Percentiles rank a stretch among this genome's conserved stretches.
Conservation (phyloP, 2,329 filamentous ascomycete genomes). For the Penicillium sp. region DNA sequence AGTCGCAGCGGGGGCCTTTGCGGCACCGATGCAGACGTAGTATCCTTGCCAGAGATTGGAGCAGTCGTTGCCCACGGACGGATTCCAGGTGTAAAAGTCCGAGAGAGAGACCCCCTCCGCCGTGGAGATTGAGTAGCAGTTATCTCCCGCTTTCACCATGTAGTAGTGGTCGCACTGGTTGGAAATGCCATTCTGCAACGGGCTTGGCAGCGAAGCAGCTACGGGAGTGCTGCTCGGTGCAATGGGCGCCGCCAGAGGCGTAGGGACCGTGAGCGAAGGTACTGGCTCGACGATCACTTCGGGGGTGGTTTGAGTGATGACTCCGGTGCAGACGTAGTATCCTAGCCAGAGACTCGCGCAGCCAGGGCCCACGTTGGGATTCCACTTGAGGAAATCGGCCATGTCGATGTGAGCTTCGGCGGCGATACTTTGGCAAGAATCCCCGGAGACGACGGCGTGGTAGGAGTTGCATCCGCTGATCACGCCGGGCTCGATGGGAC, state of each 20-base stretch:
- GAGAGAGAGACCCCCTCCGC: not conserved
- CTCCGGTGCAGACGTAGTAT: constrained; percentile 9
- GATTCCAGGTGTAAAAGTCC: constrained; percentile 19
- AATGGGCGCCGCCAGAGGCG: too few species aligned
- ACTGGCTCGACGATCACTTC: too few species aligned
- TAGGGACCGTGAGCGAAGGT: too few species aligned
- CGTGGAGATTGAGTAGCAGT: not conserved
- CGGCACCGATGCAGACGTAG: constrained; percentile 1
- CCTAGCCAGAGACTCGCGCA: constrained; percentile 10
- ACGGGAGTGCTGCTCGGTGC: too few species aligned
- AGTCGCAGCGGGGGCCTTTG: too few species aligned
- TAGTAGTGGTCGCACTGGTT: not conserved
- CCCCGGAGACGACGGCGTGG: not conserved
- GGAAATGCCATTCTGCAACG: too few species aligned
- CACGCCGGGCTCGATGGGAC: not conserved
- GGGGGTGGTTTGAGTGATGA: not conserved
- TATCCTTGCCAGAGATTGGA: constrained; percentile 6
- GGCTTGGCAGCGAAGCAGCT: too few species aligned
- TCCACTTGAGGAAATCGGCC: constrained; percentile 15
- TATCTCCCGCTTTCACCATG: not conserved
- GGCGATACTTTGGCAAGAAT: constrained; percentile 8
- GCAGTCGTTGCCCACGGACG: constrained; percentile 11
- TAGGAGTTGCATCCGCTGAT: not conserved
- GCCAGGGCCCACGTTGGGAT: constrained; percentile 11
- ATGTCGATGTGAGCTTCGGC: not conserved